Conservation (phyloP, 2,329 filamentous ascomycete genomes). For the Sporothrix euskadiensis region DNA sequence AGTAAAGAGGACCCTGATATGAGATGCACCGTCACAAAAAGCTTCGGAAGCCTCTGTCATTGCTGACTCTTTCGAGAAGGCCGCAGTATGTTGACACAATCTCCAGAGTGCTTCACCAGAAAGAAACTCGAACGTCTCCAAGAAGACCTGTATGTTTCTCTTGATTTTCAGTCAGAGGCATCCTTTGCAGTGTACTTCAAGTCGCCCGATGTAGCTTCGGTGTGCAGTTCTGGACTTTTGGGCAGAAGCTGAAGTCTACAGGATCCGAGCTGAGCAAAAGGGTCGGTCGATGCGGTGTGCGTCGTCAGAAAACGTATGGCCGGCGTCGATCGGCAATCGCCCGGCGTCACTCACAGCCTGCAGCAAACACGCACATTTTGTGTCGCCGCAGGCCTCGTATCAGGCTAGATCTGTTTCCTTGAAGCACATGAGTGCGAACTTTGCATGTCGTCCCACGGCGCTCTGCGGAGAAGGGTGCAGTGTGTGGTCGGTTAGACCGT, state of each 20-base stretch:
- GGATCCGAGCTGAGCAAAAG: neutral
- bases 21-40: neutral
- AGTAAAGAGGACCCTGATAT: neutral
- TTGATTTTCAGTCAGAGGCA: neutral
- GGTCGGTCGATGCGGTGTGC: neutral
- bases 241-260: neutral
- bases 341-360: neutral
- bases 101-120: no score
- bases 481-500: neutral
- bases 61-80: neutral
- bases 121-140: neutral
- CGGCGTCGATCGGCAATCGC: neutral
- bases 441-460: neutral
- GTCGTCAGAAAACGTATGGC: neutral
- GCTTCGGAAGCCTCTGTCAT: neutral
- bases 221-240: neutral
- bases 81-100: neutral
- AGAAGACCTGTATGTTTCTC: neutral
- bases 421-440: neutral
- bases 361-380: neutral
- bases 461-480: neutral
- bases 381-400: neutral
- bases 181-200: neutral
- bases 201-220: neutral
- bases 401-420: neutral